These are phyloP conservation scores for Termitomyces sp. DNA, from an alignment of 768 basidiomycete species.

Conservation along the genomic window DNA sequence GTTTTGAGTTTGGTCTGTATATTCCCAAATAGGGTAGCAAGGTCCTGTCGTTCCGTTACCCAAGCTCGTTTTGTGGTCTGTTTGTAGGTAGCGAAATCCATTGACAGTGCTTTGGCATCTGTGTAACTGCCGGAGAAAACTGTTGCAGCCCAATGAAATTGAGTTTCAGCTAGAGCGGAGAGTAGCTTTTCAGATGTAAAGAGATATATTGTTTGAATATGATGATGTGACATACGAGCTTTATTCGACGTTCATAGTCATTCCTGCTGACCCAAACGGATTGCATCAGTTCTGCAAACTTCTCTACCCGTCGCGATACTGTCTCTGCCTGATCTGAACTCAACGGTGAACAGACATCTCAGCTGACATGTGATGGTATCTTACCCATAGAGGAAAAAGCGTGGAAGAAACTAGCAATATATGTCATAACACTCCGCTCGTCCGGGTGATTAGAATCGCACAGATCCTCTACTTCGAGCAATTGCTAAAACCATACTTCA, in stretches of 20 bases:
- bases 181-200: slow-evolving; percentile 45
- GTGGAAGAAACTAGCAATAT: slow-evolving; percentile 96
- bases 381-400: slow-evolving; percentile 96
- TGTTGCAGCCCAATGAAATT: slow-evolving; percentile 63
- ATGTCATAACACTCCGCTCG: slow-evolving; percentile 97
- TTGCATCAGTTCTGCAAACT: slow-evolving; percentile 94
- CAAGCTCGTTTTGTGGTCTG: slow-evolving; percentile 79
- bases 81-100: slow-evolving; percentile 76
- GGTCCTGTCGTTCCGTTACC: slow-evolving; percentile 87
- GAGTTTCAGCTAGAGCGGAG: slow-evolving; percentile 58
- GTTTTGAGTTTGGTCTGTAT: slow-evolving; percentile 92
- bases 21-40: slow-evolving; percentile 85
- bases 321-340: slow-evolving; percentile 87
- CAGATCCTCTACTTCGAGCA: slow-evolving; percentile 94
- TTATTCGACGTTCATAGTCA: slow-evolving; percentile 88
- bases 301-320: slow-evolving; percentile 87
- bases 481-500: slow-evolving; percentile 49
- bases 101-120: slow-evolving; percentile 75
- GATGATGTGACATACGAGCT: slow-evolving; percentile 43
- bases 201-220: not conserved
- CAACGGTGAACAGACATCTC: slow-evolving; percentile 2
- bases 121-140: slow-evolving; percentile 69
- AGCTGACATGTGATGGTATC: not conserved
- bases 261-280: slow-evolving; percentile 84
- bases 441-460: slow-evolving; percentile 87